phyloP scores from a whole-genome alignment of 2,329 filamentous ascomycete species.

The Apiospora arundinis region DNA sequence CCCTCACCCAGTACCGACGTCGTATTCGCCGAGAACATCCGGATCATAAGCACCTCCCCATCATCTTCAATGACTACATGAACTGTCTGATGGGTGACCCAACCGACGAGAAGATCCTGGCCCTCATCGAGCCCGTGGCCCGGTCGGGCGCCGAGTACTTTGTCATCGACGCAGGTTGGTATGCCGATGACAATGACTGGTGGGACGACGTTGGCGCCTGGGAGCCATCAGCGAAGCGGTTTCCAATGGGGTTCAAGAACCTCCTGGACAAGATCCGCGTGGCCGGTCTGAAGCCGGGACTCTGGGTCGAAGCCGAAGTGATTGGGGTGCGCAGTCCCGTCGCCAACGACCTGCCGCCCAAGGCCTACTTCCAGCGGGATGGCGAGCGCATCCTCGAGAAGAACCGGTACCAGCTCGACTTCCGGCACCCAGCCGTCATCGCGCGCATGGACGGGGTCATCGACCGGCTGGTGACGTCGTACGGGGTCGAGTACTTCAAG shows the following conservation, averaged over 20 bases:
- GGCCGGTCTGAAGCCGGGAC: not conserved
- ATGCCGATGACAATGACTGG: constrained; percentile 4
- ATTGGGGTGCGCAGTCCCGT: not conserved
- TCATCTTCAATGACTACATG: constrained; percentile 13
- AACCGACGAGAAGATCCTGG: not conserved
- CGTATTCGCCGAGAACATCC: not conserved
- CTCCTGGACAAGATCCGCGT: not conserved
- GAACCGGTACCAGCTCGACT: constrained; percentile 4
- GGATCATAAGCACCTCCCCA: not conserved
- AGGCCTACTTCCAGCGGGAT: constrained; percentile 11
- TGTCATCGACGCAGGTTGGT: constrained; percentile 3
- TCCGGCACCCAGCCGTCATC: not conserved
- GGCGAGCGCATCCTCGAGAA: not conserved
- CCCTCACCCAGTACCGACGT: not conserved
- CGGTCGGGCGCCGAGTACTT: constrained; percentile 6
- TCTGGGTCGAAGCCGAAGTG: not conserved
- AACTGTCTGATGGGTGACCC: constrained; percentile 12
- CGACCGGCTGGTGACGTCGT: not conserved
- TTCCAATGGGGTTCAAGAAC: not conserved
- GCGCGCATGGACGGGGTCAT: not conserved
- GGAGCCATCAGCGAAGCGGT: not conserved
- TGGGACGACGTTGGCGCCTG: not conserved
- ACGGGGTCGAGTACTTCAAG: not conserved
- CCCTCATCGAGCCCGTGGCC: not conserved
- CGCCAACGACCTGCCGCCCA: not conserved